Conservation (phyloP, 179 eudicot species). For the Vitellaria paradoxa region DNA sequence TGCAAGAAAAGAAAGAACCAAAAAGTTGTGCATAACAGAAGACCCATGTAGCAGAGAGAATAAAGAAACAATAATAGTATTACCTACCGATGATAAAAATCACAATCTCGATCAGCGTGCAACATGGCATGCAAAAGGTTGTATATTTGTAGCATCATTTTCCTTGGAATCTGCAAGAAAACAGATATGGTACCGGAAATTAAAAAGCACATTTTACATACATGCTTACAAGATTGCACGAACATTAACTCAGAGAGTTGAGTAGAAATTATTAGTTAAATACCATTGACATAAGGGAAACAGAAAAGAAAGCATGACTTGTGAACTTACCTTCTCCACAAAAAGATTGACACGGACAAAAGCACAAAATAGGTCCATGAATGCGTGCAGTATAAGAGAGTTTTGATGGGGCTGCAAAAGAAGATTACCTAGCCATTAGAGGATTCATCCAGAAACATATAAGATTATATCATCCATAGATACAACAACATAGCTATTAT, state of each 20-base stretch:
- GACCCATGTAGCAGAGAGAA: slow-evolving; percentile 6
- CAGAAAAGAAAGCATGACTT: neutral
- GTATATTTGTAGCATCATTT: slow-evolving; percentile 94
- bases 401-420: slow-evolving; percentile 97
- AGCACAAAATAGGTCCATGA: slow-evolving; percentile 98
- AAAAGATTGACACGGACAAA: slow-evolving; percentile 94
- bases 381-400: slow-evolving; percentile 89
- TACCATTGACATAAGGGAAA: neutral
- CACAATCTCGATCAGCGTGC: slow-evolving; percentile 92
- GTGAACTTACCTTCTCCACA: slow-evolving; percentile 72
- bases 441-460: slow-evolving; percentile 14
- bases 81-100: slow-evolving; percentile 84
- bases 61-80: slow-evolving; percentile 4
- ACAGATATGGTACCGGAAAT: neutral
- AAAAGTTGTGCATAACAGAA: neutral
- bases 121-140: slow-evolving; percentile 87
- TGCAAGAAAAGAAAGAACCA: neutral
- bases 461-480: neutral
- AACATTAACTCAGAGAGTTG: slow-evolving; percentile 2
- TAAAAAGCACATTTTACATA: slow-evolving; percentile 10
- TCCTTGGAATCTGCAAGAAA: slow-evolving; percentile 78
- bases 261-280: neutral
- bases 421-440: slow-evolving; percentile 34
- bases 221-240: slow-evolving; percentile 7
- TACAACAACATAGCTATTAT: slow-evolving; percentile 10